Evolutionary conservation across 768 basidiomycete species (phyloP).

Genomic region (Tricholoma terreum): DNA sequence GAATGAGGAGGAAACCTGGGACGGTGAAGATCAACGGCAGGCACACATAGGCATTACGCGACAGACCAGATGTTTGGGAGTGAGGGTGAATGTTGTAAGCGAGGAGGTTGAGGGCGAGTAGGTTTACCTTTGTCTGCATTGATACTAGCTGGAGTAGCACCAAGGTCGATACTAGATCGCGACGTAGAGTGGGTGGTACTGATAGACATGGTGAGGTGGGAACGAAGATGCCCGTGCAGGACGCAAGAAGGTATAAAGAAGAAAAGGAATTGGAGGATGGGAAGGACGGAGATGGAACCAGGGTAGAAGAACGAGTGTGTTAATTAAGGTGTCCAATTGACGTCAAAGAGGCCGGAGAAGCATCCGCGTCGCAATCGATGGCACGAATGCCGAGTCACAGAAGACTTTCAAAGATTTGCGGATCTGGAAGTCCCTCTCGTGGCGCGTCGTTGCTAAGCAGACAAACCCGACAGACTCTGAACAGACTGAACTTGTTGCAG

Average conservation of each 20-base stretch:
- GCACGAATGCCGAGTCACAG: constrained; percentile 29
- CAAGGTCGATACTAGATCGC: constrained; percentile 25
- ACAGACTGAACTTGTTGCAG: constrained; percentile 11
- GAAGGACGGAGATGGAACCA: constrained; percentile 20
- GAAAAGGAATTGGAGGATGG: constrained; percentile 19
- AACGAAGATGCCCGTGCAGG: constrained; percentile 34
- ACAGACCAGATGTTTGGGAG: constrained; percentile 67
- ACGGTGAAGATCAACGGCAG: neutral
- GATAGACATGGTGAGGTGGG: constrained; percentile 28
- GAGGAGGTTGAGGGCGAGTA: constrained; percentile 36
- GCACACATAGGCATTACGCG: neutral
- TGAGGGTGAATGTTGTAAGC: constrained; percentile 63
- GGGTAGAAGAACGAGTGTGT: constrained; percentile 28
- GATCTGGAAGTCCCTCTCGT: constrained; percentile 42
- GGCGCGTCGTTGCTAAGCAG: constrained; percentile 36
- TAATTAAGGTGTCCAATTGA: constrained; percentile 45
- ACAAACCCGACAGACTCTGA: constrained; percentile 23
- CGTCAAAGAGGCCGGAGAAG: constrained; percentile 38
- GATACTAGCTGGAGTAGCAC: constrained; percentile 23
- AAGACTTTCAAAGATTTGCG: constrained; percentile 35
- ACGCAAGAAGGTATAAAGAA: constrained; percentile 30
- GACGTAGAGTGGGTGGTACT: constrained; percentile 18
- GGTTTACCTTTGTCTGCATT: constrained; percentile 11
- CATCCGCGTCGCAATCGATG: constrained; percentile 24
- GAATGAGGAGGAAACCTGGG: constrained; percentile 48